phyloP scores from a whole-genome alignment of 805 yeast species.

The Kregervanrija fluxuum region DNA sequence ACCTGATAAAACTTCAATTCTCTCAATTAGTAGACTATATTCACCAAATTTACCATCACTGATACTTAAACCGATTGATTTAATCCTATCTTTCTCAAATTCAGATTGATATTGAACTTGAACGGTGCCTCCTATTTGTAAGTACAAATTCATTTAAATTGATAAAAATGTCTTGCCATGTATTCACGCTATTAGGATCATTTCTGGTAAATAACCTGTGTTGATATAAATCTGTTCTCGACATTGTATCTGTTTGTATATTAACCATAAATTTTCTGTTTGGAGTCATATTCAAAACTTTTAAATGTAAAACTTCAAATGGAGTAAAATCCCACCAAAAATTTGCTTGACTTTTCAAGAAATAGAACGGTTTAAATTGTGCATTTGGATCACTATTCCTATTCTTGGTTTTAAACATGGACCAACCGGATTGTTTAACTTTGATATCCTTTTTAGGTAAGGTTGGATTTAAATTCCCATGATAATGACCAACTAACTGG shows the following conservation, averaged over 20 bases:
- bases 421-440: conserved; percentile 59
- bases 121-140: conserved; percentile 68
- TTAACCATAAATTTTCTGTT: conserved; percentile 65
- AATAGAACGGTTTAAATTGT: conserved; percentile 38
- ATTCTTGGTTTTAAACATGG: conserved; percentile 78
- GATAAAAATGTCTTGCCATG: conserved; percentile 79
- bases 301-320: conserved; percentile 52
- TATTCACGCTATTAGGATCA: conserved; percentile 38
- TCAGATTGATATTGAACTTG: conserved; percentile 48
- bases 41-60: conserved; percentile 77
- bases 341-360: conserved; percentile 28
- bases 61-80: conserved; percentile 72
- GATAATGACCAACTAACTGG: conserved; percentile 50
- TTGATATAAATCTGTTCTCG: conserved; percentile 73
- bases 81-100: conserved; percentile 56
- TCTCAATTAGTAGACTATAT: conserved; percentile 59
- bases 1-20: conserved; percentile 63
- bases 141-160: conserved; percentile 74
- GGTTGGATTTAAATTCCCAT: conserved; percentile 62
- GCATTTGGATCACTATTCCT: conserved; percentile 33
- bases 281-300: conserved; percentile 59
- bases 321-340: conserved; percentile 67
- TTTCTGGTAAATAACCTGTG: conserved; percentile 55
- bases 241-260: conserved; percentile 73
- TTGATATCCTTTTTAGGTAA: conserved; percentile 58